Evolutionary conservation across 805 yeast species (phyloP), one percentile per base, ranked within the genome.

Genomic region (Starmerella scarabaei): DNA sequence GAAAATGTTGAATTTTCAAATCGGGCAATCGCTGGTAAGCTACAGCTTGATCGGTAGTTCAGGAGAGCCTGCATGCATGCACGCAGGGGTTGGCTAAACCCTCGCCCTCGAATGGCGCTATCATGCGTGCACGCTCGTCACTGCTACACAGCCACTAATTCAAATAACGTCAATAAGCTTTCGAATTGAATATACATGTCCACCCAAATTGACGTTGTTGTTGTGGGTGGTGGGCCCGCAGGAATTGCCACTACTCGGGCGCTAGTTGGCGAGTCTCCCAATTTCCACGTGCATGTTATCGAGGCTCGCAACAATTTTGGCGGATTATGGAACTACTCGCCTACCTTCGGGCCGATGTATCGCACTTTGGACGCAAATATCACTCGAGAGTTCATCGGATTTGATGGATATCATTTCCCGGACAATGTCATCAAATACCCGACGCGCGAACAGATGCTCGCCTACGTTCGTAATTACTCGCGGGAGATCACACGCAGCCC

Each of bases 151-250:
- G n/a, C n/a, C n/a, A n/a, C n/a, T n/a, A n/a, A n/a, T n/a, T n/a
- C n/a, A n/a, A n/a, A n/a, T n/a, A n/a, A n/a, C n/a, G n/a, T n/a
- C n/a, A n/a, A n/a, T n/a, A n/a, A n/a, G n/a, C n/a, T n/a, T n/a
- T n/a, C n/a, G n/a, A n/a, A n/a, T n/a, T n/a, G n/a, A n/a, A n/a
- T n/a, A n/a, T n/a, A n/a, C n/a, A n/a, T n/a, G n/a, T n/a, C n/a
- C n/a, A n/a, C n/a, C n/a, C n/a, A n/a, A n/a, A 14, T 5, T 8
- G 5, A 57, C 27, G 62, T 79, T 4, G 83, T 82, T 0, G 70
- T 80, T 11, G 65, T 81, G 17, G 91, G 93, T 1, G 84, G 73
- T 3, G 93, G 93, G 0, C 86, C 88, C 0, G 68, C 73, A 31
- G 93, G 88, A 0, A 58, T 77, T n/a, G 81, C 77, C 0, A 61